phyloP scores from a whole-genome alignment of 2,329 filamentous ascomycete genomes.

The Hortaea sp. region DNA sequence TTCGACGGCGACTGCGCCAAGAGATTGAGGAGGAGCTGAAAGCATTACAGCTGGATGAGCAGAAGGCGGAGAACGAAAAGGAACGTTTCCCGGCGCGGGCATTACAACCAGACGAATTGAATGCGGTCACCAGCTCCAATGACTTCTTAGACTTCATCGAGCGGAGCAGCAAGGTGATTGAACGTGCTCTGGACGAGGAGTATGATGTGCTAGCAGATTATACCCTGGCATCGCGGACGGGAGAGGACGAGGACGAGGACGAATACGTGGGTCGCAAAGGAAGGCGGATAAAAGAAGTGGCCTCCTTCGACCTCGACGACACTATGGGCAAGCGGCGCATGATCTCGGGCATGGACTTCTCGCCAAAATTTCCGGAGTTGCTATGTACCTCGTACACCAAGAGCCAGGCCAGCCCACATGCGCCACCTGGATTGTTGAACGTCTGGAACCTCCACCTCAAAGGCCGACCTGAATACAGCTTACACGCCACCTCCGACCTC shows the following conservation, averaged over 20 bases:
- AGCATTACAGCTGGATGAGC: conserved; percentile 47
- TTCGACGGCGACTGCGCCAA: conserved; percentile 70
- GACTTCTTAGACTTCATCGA: conserved; percentile 96
- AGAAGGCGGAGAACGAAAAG: conserved; percentile 34
- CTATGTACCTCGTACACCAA: conserved; percentile 94
- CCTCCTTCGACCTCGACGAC: conserved; percentile 73
- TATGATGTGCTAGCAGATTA: conserved; percentile 97
- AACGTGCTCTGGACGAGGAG: conserved; percentile 86
- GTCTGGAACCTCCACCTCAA: conserved; percentile 97
- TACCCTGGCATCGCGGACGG: conserved; percentile 62
- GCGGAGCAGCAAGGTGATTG: conserved; percentile 90
- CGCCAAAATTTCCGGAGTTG: conserved; percentile 80
- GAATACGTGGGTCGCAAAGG: conserved; percentile 63
- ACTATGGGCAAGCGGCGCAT: conserved; percentile 97
- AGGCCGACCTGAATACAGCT: conserved; percentile 88
- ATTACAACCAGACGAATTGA: conserved; percentile 73
- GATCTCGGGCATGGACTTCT: conserved; percentile 93
- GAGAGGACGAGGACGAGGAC: conserved; percentile 65
- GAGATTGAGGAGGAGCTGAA: conserved; percentile 91
- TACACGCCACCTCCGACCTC: conserved; percentile 92
- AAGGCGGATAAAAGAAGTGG: conserved; percentile 71
- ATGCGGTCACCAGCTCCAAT: conserved; percentile 80
- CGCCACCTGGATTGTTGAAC: conserved; percentile 84
- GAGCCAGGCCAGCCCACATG: conserved; percentile 55
- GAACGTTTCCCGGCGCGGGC: conserved; percentile 65